Percentiles rank a stretch among this genome's conserved stretches.
These are phyloP conservation scores for Ceratobasidium sp. DNA, from an alignment of 1,284 basidiomycete genomes.

Conservation along the genomic window DNA sequence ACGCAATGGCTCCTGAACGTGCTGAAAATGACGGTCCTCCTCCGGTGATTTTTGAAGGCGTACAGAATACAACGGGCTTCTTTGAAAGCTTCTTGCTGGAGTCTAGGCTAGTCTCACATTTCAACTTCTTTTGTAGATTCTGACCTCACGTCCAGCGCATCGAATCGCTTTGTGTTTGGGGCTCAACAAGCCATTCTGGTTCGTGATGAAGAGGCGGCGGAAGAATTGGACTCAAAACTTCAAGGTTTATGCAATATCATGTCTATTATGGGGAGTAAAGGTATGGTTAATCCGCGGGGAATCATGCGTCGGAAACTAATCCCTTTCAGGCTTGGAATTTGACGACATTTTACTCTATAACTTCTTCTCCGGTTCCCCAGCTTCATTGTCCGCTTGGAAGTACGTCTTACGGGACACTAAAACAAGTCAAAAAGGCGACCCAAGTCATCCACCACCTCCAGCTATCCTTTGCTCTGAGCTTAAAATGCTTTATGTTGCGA, in stretches of 20 bases:
- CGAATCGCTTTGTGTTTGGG: conserved; percentile 11
- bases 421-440: no score
- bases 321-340: conserved; percentile 3
- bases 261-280: conserved; percentile 37
- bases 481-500: conserved; percentile 47
- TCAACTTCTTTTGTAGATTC: background rate
- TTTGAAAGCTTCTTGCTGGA: conserved; percentile 25
- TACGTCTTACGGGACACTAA: background rate
- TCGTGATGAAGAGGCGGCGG: conserved; percentile 19
- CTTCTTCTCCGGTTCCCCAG: conserved; percentile 11
- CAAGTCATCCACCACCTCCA: no score
- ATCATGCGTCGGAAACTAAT: background rate
- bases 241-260: conserved; percentile 35
- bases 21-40: background rate
- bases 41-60: conserved; percentile 4
- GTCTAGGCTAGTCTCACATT: background rate
- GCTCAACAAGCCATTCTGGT: conserved; percentile 28
- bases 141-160: background rate
- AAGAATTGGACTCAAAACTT: conserved; percentile 19
- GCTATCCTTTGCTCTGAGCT: conserved; percentile 40
- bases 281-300: background rate
- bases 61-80: conserved; percentile 1
- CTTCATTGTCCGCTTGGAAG: background rate
- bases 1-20: conserved; percentile 44
- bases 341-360: conserved; percentile 17